Base-by-base conservation (phyloP, 2,329 filamentous ascomycete genomes). In the Botryotinia globosa region DNA sequence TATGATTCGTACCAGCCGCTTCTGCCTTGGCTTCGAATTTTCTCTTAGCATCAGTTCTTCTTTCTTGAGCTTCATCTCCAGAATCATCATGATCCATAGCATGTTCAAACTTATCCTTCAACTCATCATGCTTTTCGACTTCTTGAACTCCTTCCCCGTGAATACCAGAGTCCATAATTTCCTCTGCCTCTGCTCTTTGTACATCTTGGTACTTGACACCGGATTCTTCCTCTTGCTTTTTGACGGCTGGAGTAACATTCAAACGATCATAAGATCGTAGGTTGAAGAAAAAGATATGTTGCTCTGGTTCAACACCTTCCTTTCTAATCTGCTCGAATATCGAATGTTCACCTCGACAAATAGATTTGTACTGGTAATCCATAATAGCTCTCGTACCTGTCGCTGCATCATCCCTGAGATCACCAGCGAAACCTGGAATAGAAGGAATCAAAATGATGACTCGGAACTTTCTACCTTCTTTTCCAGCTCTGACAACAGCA, bases 301-400 rank as follows among this genome's bases (percentile, higher is more conserved):
- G 79, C 0, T 79, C 87, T 0, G 94, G 94, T 77, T 98, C 90
- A 1, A 96, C 88, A 1, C 92, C 94, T 75, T 92, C 85, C 10
- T 88, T 88, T 73, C 86, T 85, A 73, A 98, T 89, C 79, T 92
- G 91, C 56, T 89, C 94, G 77, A 92, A 96, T 69, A 99, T 98
- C 7, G 94, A 97, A 80, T 98, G 86, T 75, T 97, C 91, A 9
- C 96, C 96, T 62, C 96, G 91, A 79, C 92, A 93, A 76, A 99
- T 97, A 0, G 94, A 97, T 83, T 97, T 97, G 85, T 96, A 99
- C 81, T 98, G 96, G 80, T 97, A 98, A 81, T 98, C 94, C 79
- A 99, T 98, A 79, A 98, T 99, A 18, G 94, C 95, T 66, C 94
- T 84, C 0, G 95, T 98, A 16, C 95, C 95, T 1, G 89, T 89